These are phyloP conservation scores for Bolboschoenus planiculmis DNA, from an alignment of 176 grass and related monocot genomes.

Conservation along the genomic window DNA sequence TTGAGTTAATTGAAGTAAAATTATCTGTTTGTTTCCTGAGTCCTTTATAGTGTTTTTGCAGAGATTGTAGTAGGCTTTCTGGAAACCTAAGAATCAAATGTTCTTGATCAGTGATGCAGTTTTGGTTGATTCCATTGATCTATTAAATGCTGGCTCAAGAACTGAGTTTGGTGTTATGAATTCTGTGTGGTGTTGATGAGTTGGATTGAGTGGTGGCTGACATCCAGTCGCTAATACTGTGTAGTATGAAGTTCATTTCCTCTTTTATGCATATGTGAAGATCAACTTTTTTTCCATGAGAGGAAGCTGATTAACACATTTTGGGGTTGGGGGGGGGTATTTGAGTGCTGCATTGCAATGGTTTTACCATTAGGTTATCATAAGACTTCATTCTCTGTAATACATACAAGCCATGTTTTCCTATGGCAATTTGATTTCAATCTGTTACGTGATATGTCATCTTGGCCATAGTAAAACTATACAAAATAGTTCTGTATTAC, in stretches of 20 bases:
- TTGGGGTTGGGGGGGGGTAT: neutral
- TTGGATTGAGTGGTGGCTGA: too few species aligned
- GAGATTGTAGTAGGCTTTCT: neutral
- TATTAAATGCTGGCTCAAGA: neutral
- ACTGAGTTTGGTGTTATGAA: too few species aligned
- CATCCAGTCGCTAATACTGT: too few species aligned
- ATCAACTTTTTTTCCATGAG: neutral
- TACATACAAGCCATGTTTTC: neutral
- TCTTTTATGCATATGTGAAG: too few species aligned
- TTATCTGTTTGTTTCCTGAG: neutral
- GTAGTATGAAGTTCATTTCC: neutral
- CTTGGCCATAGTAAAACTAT: neutral
- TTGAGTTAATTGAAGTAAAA: neutral
- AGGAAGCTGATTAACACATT: neutral
- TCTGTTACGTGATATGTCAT: neutral
- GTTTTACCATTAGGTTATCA: neutral
- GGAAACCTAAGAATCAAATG: slow-evolving; percentile 2
- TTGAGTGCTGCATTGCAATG: neutral
- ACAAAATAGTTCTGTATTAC: neutral
- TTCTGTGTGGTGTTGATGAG: too few species aligned
- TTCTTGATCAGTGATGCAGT: slow-evolving; percentile 1
- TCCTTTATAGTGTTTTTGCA: neutral
- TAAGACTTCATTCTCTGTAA: neutral
- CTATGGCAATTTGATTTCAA: neutral
- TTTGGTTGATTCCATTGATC: neutral